Evolutionary conservation across 2,329 filamentous ascomycete genomes (phyloP).

Genomic region (Phyllosticta capitalensis): DNA sequence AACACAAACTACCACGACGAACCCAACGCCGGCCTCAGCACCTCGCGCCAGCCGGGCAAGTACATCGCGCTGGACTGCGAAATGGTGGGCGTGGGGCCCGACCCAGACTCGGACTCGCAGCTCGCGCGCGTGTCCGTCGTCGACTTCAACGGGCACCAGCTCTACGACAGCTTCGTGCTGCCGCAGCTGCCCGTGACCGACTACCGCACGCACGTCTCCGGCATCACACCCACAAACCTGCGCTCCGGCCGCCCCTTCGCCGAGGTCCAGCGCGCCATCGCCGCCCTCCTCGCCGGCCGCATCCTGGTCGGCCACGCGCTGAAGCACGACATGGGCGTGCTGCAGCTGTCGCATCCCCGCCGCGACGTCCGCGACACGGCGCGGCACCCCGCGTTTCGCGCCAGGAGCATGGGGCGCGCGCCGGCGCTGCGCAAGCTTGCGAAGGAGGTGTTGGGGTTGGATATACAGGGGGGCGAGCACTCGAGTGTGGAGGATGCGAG

Average conservation of each 20-base stretch:
- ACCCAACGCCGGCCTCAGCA: constrained; percentile 34
- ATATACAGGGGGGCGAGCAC: constrained; percentile 52
- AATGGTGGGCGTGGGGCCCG: constrained; percentile 80
- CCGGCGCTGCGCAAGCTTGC: constrained; percentile 56
- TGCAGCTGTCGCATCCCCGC: constrained; percentile 69
- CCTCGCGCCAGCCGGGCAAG: constrained; percentile 65
- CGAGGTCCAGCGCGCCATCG: constrained; percentile 65
- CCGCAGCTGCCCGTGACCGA: constrained; percentile 73
- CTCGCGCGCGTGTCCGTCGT: constrained; percentile 84
- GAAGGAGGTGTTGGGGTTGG: constrained; percentile 46
- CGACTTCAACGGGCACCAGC: constrained; percentile 83
- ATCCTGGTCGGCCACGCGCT: constrained; percentile 79
- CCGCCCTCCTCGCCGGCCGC: constrained; percentile 56
- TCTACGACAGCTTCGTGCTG: constrained; percentile 89
- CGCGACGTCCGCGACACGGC: constrained; percentile 78
- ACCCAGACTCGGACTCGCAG: constrained; percentile 56
- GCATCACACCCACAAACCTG: constrained; percentile 68
- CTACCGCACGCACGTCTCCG: constrained; percentile 81
- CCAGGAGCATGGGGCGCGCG: constrained; percentile 57
- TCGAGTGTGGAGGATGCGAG: constrained; percentile 67
- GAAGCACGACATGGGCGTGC: constrained; percentile 62
- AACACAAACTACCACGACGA: constrained; percentile 32
- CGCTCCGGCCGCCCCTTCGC: constrained; percentile 50
- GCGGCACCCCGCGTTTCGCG: constrained; percentile 63
- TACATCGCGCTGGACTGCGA: constrained; percentile 94